Conservation (phyloP, 2,329 filamentous ascomycete species). For the Colletotrichum noveboracense region DNA sequence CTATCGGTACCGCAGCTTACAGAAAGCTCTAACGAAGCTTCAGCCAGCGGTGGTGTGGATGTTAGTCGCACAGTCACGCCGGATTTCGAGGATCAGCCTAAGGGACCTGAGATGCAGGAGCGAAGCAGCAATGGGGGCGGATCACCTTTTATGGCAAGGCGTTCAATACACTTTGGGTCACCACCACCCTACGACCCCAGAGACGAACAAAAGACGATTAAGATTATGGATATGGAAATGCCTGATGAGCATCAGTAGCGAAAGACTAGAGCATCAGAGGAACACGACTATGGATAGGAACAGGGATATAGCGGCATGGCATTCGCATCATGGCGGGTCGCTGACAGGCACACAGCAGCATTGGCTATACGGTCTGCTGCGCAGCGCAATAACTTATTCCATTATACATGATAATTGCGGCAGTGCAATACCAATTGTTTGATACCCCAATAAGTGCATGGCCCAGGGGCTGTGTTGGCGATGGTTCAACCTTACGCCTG, state of each 20-base stretch:
- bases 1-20: constrained; percentile 16
- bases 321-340: not conserved
- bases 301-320: not conserved
- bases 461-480: no score
- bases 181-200: constrained; percentile 6
- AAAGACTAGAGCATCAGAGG: not conserved
- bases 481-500: not conserved
- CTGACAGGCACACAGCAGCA: not conserved
- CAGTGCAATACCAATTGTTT: constrained; percentile 3
- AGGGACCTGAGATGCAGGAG: constrained; percentile 52
- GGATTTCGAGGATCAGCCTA: constrained; percentile 22
- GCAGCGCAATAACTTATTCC: not conserved
- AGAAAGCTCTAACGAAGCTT: constrained; percentile 5
- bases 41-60: constrained; percentile 23
- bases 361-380: not conserved
- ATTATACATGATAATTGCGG: not conserved
- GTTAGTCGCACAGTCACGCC: constrained; percentile 19
- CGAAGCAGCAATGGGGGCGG: constrained; percentile 28
- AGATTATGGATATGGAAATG: constrained; percentile 45
- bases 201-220: constrained; percentile 25
- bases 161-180: constrained; percentile 1
- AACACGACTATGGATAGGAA: not conserved
- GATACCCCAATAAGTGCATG: constrained; percentile 6
- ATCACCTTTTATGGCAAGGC: constrained; percentile 29
- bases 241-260: constrained; percentile 26